These are phyloP conservation scores for Mycena alexandri DNA, from an alignment of 768 basidiomycete species.

Conservation along the genomic window DNA sequence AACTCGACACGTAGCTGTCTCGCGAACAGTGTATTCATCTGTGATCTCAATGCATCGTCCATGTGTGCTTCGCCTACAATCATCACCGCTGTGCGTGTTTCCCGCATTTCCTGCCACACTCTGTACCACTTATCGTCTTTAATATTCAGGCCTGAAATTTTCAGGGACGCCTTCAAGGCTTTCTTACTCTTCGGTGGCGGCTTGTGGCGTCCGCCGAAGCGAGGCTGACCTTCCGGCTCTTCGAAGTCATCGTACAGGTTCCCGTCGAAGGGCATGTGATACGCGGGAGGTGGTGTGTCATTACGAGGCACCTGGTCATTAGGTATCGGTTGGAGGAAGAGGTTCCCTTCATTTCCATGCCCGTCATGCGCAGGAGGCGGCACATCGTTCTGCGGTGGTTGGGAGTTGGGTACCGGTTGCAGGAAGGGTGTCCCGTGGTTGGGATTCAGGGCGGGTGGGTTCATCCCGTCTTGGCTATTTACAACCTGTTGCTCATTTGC, in stretches of 20 bases:
- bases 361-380: background rate
- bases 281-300: too few relatives aligned
- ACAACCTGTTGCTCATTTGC: too few relatives aligned
- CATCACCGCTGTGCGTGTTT: slow-evolving; percentile 18
- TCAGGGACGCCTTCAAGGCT: slow-evolving; percentile 15
- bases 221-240: too few relatives aligned
- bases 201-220: too few relatives aligned
- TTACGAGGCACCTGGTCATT: too few relatives aligned
- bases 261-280: too few relatives aligned
- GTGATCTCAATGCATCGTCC: background rate
- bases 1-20: slow-evolving; percentile 3
- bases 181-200: slow-evolving; percentile 6
- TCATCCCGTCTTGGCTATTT: too few relatives aligned
- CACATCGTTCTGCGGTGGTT: too few relatives aligned
- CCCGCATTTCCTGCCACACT: slow-evolving; percentile 22
- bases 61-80: slow-evolving; percentile 34
- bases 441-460: too few relatives aligned
- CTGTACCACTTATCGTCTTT: slow-evolving; percentile 34
- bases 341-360: background rate
- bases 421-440: too few relatives aligned
- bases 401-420: too few relatives aligned
- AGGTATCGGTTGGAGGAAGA: background rate
- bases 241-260: too few relatives aligned
- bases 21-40: slow-evolving; percentile 19
- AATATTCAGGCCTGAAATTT: slow-evolving; percentile 29